These are phyloP conservation scores for Beauveria pseudobassiana DNA, from an alignment of 2,329 filamentous ascomycete species.

Conservation along the genomic window DNA sequence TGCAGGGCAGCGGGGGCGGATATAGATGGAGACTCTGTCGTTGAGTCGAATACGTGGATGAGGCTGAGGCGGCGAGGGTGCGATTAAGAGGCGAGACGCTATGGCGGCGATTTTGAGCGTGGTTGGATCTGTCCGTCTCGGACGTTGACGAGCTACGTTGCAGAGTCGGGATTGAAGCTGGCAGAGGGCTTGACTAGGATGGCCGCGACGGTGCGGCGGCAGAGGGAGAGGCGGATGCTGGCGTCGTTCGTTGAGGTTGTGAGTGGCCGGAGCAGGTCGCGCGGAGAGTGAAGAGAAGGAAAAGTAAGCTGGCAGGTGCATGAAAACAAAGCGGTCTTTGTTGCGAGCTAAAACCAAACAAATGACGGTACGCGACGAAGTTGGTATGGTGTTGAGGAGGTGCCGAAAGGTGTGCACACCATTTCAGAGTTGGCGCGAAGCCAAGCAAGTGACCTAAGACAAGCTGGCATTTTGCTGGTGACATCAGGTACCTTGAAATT, in stretches of 20 bases:
- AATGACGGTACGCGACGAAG: neutral
- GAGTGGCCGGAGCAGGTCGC: neutral
- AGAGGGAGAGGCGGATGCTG: slow-evolving; percentile 1
- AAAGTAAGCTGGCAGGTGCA: slow-evolving; percentile 9
- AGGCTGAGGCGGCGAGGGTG: neutral
- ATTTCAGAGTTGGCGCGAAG: neutral
- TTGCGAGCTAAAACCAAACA: neutral
- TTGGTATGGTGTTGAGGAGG: neutral
- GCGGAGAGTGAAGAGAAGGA: slow-evolving; percentile 2
- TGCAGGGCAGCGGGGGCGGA: neutral
- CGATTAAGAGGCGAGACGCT: neutral
- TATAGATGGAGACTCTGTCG: slow-evolving; percentile 1
- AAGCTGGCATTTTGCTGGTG: neutral
- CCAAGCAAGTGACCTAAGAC: neutral
- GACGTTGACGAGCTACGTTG: neutral
- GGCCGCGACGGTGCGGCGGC: neutral
- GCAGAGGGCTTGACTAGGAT: neutral
- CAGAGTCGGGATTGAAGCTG: neutral
- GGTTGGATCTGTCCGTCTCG: neutral
- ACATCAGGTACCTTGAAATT: neutral
- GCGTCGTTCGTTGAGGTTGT: neutral
- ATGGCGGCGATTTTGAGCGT: neutral
- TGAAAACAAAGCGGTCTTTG: neutral
- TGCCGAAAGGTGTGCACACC: neutral
- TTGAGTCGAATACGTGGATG: neutral